These are phyloP conservation scores for Barnettozyma pratensis DNA, from an alignment of 805 yeast species.

Conservation along the genomic window DNA sequence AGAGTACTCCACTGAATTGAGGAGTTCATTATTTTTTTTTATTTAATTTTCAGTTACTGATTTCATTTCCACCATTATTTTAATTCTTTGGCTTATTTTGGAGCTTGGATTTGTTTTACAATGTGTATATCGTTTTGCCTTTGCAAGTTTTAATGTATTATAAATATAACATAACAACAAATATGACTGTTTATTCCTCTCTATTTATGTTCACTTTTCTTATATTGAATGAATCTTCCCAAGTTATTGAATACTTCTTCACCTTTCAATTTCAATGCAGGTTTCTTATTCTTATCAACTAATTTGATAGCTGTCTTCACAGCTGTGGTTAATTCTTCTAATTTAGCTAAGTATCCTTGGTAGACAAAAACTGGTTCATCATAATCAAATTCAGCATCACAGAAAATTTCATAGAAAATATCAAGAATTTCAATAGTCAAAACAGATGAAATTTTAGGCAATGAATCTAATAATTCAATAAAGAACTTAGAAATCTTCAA, in stretches of 20 bases:
- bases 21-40: background rate
- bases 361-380: slow-evolving; percentile 64
- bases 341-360: slow-evolving; percentile 37
- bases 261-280: slow-evolving; percentile 53
- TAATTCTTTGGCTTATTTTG: no score
- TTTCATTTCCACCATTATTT: background rate
- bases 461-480: slow-evolving; percentile 24
- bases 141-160: background rate
- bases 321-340: slow-evolving; percentile 40
- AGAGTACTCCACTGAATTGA: background rate
- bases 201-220: slow-evolving; percentile 37
- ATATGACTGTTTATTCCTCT: background rate
- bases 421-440: slow-evolving; percentile 58
- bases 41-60: background rate
- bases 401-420: slow-evolving; percentile 70
- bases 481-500: slow-evolving; percentile 41
- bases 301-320: slow-evolving; percentile 51
- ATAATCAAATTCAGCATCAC: slow-evolving; percentile 63
- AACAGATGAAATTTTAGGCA: slow-evolving; percentile 30
- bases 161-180: background rate
- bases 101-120: no score
- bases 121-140: background rate
- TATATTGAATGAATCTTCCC: slow-evolving; percentile 74
- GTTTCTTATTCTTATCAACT: slow-evolving; percentile 59
- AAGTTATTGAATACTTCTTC: slow-evolving; percentile 65